Evolutionary conservation across 1,284 basidiomycete species (phyloP).

Genomic region (Moniliophthora roreri): DNA sequence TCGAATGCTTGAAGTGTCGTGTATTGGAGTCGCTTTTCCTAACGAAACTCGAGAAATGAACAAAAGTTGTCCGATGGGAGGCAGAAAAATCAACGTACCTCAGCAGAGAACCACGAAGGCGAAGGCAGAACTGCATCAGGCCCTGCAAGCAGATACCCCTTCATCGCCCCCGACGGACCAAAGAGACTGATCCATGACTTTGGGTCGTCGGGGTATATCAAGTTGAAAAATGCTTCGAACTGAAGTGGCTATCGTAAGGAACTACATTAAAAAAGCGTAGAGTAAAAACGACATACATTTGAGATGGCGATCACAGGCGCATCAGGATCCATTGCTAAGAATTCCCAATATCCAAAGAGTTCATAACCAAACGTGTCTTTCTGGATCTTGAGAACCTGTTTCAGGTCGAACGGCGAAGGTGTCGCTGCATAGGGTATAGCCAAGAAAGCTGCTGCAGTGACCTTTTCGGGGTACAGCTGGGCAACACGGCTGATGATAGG

Average conservation of each 20-base stretch:
- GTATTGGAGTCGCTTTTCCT: neutral
- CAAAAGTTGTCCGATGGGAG: no score
- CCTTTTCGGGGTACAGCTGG: constrained; percentile 21
- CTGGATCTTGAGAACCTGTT: constrained; percentile 12
- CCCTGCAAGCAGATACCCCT: neutral
- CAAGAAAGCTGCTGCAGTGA: constrained; percentile 25
- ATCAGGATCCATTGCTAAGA: constrained; percentile 23
- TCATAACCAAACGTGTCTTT: constrained; percentile 32
- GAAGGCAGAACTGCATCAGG: neutral
- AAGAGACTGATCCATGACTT: constrained; percentile 24
- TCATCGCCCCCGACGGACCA: constrained; percentile 21
- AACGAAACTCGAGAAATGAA: no score
- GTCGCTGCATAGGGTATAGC: constrained; percentile 19
- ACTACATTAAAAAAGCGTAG: neutral
- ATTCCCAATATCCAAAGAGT: constrained; percentile 29
- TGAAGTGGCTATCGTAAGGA: constrained; percentile 5
- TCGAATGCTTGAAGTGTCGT: neutral
- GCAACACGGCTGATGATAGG: constrained; percentile 22
- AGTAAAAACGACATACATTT: constrained; percentile 19
- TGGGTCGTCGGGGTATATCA: constrained; percentile 26
- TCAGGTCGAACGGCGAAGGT: constrained; percentile 2
- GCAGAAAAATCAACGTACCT: neutral
- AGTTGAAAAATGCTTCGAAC: constrained; percentile 24
- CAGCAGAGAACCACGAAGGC: neutral
- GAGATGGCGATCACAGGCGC: constrained; percentile 22